Base-by-base conservation (phyloP, 176 grass and related monocot genomes). In the Triticum urartu region DNA sequence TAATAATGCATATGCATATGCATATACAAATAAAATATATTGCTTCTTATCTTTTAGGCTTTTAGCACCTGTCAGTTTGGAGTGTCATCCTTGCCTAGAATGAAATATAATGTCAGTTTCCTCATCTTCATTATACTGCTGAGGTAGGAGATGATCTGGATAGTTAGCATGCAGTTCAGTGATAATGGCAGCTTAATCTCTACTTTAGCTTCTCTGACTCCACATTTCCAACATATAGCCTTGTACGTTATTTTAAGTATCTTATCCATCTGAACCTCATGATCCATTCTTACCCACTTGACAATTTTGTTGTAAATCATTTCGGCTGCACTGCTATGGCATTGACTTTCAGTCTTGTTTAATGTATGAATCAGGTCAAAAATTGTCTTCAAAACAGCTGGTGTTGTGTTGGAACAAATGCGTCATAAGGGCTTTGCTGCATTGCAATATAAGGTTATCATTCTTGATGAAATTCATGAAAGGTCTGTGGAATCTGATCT, bases 401-500 rank as follows among this genome's bases (percentile, higher is more conserved):
- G 93, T 77, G 87, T 98, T 73, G 85, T 98, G 58, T 88, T 98
- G 82, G 95, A 98, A 77, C 95, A 98, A 93, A 87, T 98, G 87
- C 80, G 87, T 68, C 93, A 98, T 42, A 93, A 89, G 80, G 89
- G 93, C 70, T 79, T 95, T 82, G 87, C 82, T 58, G 95, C 93
- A 63, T 80, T 93, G 47, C 89, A 83, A 20, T 98, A 98, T 91
- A 98, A 98, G 63, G 95, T 98, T 78, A 93, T 98, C 87, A 98
- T 98, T 86, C 95, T 98, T 79, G 95, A 98, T 82, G 95, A 98
- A 82, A 86, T 98, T 38, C 95, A 98, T 81, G 95, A 98, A 84
- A 86, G 95, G 78, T 98, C 93, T 4, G 95, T 98, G 54, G 95
- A 98, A 92, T 98, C 95, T 85, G 95, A 98, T 95, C 92, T 95